These are phyloP conservation scores for Pythium dissotocum DNA, from an alignment of 352 stramenopile genomes.

Conservation along the genomic window DNA sequence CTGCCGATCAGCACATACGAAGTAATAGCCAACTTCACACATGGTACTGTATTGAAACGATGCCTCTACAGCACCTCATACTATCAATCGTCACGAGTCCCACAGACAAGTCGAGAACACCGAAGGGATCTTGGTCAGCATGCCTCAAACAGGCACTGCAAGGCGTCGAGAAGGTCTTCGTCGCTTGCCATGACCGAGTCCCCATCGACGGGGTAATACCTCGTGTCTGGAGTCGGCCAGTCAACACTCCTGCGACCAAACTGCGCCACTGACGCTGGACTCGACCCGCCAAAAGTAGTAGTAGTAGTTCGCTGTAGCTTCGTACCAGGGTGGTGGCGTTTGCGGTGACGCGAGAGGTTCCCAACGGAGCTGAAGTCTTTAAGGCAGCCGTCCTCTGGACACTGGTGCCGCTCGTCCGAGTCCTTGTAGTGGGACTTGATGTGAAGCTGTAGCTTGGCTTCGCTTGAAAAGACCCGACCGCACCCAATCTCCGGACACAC, in stretches of 20 bases:
- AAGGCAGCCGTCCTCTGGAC: conserved; percentile 36
- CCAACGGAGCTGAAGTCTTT: conserved; percentile 67
- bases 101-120: too few relatives aligned
- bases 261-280: conserved; percentile 7
- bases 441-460: conserved; percentile 23
- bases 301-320: background rate
- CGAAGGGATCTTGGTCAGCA: too few relatives aligned
- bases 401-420: conserved; percentile 39
- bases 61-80: too few relatives aligned
- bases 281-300: background rate
- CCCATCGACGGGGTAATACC: too few relatives aligned
- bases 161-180: too few relatives aligned
- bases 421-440: conserved; percentile 18
- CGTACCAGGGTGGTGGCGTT: conserved; percentile 14
- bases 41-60: too few relatives aligned
- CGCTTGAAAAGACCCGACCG: conserved; percentile 20
- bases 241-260: conserved; percentile 28
- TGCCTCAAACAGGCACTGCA: too few relatives aligned
- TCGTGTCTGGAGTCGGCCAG: background rate
- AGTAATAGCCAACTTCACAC: too few relatives aligned
- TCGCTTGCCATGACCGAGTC: too few relatives aligned
- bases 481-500: conserved; percentile 17
- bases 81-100: too few relatives aligned
- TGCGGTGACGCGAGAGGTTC: conserved; percentile 36
- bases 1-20: too few relatives aligned